Evolutionary conservation across 2,329 filamentous ascomycete genomes (phyloP), one percentile per base, ranked within the genome.

Genomic region (Fusarium compactum): DNA sequence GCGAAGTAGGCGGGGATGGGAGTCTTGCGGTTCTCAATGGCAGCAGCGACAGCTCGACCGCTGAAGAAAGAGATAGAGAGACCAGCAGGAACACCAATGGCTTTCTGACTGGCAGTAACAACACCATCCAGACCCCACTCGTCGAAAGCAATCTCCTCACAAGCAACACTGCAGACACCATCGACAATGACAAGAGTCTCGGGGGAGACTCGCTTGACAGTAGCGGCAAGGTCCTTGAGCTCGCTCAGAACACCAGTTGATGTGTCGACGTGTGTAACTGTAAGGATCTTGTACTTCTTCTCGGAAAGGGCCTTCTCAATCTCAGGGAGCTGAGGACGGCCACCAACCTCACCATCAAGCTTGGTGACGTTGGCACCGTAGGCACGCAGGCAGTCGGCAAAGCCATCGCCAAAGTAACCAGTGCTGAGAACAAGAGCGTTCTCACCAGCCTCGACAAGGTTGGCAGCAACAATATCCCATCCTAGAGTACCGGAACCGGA

Each of bases 381-480:
- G 40, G 93, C 93, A 78, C 91, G 88, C 78, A 99, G 89, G 83
- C 95, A 98, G 82, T 97, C 91, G 72, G 93, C 93, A 78, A 99
- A 98, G 62, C 91, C 94, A 80, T 98, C 95, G 73, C 92, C 95
- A 78, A 99, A 99, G 87, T 99, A 99, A 72, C 96, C 96, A 44
- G 94, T 97, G 85, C 97, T 95, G 20, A 99, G 89, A 58, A 99
- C 95, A 43, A 99, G 87, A 25, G 92, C 96, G 63, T 97, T 89
- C 78, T 99, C 96, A 65, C 93, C 95, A 53, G 90, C 87, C 84
- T 99, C 95, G 66, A 93, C 87, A 69, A 99, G 84, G 84, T 98
- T 99, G 75, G 94, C 91, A n/a, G 94, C 92, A 47, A 98, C 94
- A 63, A 98, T 84, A 79, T 99, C 96, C 96, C 96, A 99, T 66